Evolutionary conservation across 805 yeast genomes (phyloP).

Genomic region (Metschnikowia lachancei): DNA sequence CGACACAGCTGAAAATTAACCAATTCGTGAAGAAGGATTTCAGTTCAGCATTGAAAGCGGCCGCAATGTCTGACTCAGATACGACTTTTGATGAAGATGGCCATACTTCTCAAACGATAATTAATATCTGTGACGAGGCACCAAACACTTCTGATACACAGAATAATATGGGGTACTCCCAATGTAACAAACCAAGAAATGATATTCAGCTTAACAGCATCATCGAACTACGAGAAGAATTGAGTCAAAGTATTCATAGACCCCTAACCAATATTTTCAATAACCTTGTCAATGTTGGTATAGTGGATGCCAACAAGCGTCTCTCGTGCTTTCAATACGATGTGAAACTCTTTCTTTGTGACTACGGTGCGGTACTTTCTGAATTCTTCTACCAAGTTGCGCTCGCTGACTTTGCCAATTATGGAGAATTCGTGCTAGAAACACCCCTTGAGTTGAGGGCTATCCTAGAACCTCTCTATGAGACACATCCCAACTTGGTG

Average conservation of each 20-base stretch:
- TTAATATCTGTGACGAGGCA: neutral
- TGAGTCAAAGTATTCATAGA: constrained; percentile 46
- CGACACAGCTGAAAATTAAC: constrained; percentile 48
- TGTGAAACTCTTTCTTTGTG: constrained; percentile 71
- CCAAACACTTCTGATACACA: neutral
- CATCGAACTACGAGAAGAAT: constrained; percentile 48
- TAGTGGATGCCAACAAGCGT: constrained; percentile 69
- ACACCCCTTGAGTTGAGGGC: constrained; percentile 27
- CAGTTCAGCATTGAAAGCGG: neutral
- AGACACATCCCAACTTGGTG: constrained; percentile 19
- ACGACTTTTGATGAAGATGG: neutral
- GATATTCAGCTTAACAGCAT: constrained; percentile 59
- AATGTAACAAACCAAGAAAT: constrained; percentile 6
- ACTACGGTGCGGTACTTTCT: constrained; percentile 65
- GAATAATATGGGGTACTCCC: neutral
- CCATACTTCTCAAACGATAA: neutral
- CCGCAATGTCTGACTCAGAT: neutral
- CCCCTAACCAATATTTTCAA: constrained; percentile 65
- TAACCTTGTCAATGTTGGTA: constrained; percentile 72
- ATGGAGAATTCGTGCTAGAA: constrained; percentile 48
- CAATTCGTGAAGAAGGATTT: constrained; percentile 16
- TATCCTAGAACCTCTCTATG: constrained; percentile 39
- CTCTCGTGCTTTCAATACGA: constrained; percentile 84
- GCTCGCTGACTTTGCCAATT: constrained; percentile 74
- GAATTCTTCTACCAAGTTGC: constrained; percentile 83